Conservation (phyloP, 352 stramenopile species). For the Globisporangium paddicum region DNA sequence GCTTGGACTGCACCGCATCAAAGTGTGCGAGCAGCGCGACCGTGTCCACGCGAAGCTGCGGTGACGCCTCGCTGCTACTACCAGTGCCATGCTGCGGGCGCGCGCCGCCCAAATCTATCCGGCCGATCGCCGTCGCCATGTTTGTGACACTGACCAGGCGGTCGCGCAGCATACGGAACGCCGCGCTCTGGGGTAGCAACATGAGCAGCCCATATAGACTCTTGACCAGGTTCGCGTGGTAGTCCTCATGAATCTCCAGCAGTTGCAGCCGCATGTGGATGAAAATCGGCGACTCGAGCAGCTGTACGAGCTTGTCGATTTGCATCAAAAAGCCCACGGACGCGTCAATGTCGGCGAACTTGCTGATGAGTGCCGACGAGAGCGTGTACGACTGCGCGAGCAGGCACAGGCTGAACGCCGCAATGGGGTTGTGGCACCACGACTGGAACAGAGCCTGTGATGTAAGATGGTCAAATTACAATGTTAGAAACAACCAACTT, state of each 20-base stretch:
- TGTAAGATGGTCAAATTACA: background rate
- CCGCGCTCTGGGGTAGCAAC: conserved; percentile 93
- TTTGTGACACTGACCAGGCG: conserved; percentile 82
- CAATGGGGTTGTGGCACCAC: conserved; percentile 98
- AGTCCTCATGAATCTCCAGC: conserved; percentile 93
- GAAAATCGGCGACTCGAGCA: conserved; percentile 99
- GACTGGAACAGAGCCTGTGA: conserved; percentile 76
- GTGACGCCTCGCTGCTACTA: conserved; percentile 7
- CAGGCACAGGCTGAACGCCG: conserved; percentile 97
- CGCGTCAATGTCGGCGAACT: conserved; percentile 96
- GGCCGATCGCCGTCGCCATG: conserved; percentile 81
- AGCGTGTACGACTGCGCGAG: conserved; percentile 98
- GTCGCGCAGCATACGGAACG: conserved; percentile 80
- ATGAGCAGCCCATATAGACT: conserved; percentile 97
- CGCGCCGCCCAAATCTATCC: conserved; percentile 50
- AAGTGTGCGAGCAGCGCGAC: conserved; percentile 64
- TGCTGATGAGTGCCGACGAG: conserved; percentile 93
- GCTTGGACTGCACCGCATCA: conserved; percentile 64
- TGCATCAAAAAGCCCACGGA: conserved; percentile 99
- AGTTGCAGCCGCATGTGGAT: conserved; percentile 98
- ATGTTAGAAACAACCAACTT: conserved; percentile 3
- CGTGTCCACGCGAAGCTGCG: conserved; percentile 35
- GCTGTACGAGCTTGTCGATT: conserved; percentile 99
- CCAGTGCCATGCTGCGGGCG: conserved; percentile 17
- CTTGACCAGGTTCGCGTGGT: conserved; percentile 95